These are phyloP conservation scores for Flaveria sonorensis DNA, from an alignment of 129 eudicot species.

Conservation along the genomic window DNA sequence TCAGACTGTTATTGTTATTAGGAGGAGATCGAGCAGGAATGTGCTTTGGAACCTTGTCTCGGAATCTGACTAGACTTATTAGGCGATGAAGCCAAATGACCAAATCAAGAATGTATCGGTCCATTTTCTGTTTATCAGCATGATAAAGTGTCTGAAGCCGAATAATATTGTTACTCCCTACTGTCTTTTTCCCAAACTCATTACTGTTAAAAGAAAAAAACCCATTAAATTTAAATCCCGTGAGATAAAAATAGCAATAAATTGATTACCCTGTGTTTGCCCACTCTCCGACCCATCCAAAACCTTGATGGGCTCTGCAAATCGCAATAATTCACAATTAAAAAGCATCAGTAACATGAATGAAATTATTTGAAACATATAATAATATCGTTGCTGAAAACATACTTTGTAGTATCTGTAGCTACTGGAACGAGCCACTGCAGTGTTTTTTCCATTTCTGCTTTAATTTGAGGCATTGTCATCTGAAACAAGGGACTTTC, in stretches of 20 bases:
- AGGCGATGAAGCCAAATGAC: slow-evolving; percentile 79
- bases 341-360: slow-evolving; percentile 6
- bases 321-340: not conserved
- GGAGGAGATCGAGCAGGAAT: slow-evolving; percentile 49
- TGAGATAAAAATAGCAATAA: not conserved
- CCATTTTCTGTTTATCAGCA: slow-evolving; percentile 81
- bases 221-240: not conserved
- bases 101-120: slow-evolving; percentile 63
- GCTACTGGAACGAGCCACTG: slow-evolving; percentile 97
- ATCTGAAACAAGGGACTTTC: slow-evolving; percentile 50
- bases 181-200: slow-evolving; percentile 73
- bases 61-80: slow-evolving; percentile 58
- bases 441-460: slow-evolving; percentile 89
- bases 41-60: slow-evolving; percentile 61
- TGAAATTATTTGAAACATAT: slow-evolving; percentile 8
- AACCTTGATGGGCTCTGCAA: slow-evolving; percentile 91
- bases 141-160: slow-evolving; percentile 95
- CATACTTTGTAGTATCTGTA: slow-evolving; percentile 79
- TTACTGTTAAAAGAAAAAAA: slow-evolving; percentile 48
- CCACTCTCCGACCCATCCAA: slow-evolving; percentile 98
- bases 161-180: slow-evolving; percentile 46
- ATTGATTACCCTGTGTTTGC: slow-evolving; percentile 77
- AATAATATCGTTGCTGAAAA: not conserved
- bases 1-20: not conserved
- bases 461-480: slow-evolving; percentile 81